phyloP scores from a whole-genome alignment of 805 yeast species.

The Kodamaea laetipori region DNA sequence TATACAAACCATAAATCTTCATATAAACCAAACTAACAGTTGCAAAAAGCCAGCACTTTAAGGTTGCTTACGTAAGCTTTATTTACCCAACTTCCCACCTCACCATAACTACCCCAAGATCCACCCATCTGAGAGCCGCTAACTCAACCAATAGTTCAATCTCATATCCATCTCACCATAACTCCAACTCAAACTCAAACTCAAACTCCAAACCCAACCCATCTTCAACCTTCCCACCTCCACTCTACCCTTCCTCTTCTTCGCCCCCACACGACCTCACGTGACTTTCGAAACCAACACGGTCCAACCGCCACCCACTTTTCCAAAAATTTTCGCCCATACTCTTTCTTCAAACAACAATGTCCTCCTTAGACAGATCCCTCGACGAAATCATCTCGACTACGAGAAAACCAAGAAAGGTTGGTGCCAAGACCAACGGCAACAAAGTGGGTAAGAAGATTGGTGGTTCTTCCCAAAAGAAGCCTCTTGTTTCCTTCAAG shows the following conservation, averaged over 20 bases:
- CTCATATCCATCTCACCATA: too few species aligned
- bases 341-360: constrained; percentile 23
- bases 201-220: not conserved
- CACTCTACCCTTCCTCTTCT: not conserved
- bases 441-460: constrained; percentile 41
- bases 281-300: not conserved
- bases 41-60: too few species aligned
- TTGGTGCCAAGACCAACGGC: constrained; percentile 26
- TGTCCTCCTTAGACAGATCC: constrained; percentile 89
- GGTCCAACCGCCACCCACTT: not conserved
- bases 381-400: constrained; percentile 91
- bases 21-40: too few species aligned
- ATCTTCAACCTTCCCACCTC: not conserved
- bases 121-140: too few species aligned
- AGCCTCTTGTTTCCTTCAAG: constrained; percentile 31
- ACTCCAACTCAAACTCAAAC: too few species aligned
- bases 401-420: constrained; percentile 32
- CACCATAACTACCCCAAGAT: too few species aligned
- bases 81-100: too few species aligned
- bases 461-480: constrained; percentile 25
- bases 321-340: not conserved
- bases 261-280: not conserved
- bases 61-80: too few species aligned
- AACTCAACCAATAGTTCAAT: too few species aligned
- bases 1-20: too few species aligned